Conservation (phyloP, 1,139 yeast species). For the Spencermartinsiella ligniputridi region DNA sequence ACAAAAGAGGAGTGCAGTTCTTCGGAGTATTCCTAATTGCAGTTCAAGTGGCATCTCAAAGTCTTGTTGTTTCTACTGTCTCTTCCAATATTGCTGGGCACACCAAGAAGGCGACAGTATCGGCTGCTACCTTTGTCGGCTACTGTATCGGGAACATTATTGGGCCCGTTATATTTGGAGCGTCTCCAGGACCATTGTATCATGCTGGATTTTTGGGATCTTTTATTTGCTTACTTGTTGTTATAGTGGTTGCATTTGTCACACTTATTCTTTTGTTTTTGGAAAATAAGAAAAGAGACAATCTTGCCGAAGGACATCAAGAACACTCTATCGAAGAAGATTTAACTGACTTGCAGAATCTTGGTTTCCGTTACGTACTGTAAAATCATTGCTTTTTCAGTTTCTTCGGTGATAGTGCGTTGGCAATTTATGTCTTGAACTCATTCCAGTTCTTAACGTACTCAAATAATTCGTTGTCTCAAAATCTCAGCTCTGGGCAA, state of each 20-base stretch:
- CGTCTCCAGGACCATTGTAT: constrained; percentile 50
- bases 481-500: too few species aligned
- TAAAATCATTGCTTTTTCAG: constrained; percentile 5
- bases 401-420: too few species aligned
- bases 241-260: constrained; percentile 38
- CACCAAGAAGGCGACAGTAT: constrained; percentile 58
- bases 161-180: constrained; percentile 63
- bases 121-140: constrained; percentile 55
- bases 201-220: constrained; percentile 47
- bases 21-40: constrained; percentile 12
- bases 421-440: too few species aligned
- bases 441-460: too few species aligned
- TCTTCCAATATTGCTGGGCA: constrained; percentile 60
- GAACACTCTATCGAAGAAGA: constrained; percentile 36
- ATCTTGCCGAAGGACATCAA: constrained; percentile 22
- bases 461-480: too few species aligned
- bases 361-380: constrained; percentile 47
- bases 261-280: constrained; percentile 32
- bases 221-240: constrained; percentile 12
- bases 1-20: constrained; percentile 10
- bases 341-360: constrained; percentile 57
- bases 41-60: constrained; percentile 7
- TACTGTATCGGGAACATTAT: constrained; percentile 62
- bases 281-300: constrained; percentile 43
- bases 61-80: constrained; percentile 35